Evolutionary conservation across 108 stramenopile species (phyloP), one percentile per base, ranked within the genome.

Genomic region (Fragilaria crotonensis): DNA sequence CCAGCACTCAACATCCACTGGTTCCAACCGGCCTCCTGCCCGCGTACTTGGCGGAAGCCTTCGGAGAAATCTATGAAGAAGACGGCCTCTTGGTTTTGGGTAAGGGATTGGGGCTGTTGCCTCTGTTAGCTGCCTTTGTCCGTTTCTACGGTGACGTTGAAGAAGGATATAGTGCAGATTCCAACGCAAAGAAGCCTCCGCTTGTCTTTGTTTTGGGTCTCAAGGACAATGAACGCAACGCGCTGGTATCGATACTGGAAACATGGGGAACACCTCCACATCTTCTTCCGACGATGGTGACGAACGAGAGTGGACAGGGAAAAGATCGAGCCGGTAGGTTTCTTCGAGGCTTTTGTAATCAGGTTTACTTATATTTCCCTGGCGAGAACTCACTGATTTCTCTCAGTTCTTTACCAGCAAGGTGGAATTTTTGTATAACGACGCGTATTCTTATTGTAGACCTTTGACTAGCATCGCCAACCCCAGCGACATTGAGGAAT

Each of bases 371-470:
- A 9, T 17, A 44, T 22, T 14, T 52, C 18, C 14, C 51, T 18
- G 17, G 14, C 9, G 14, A 14, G 14, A 26, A 9, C 25, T 14
- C 51, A 26, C 18, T 52, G 14, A 17, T 9, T 11, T 50, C 20
- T 7, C 7, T 50, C 19, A 23, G 62, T 48, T 14, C 7, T 68
- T 30, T 80, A 80, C 47, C 27, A 55, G 28, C 62, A 52, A 41
- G 79, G 79, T 31, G 79, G 80, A 5, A 62, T 77, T 2, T 77
- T 81, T 61, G 45, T 26, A 86, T 98, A 7, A 97, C 98, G 3
- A 88, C 84, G 41, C 87, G 98, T 1, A 97, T 99, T 44, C 71
- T 97, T 26, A 95, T 99, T 70, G 94, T 97, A 5, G 98, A 99
- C 60, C 72, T 99, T 70, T 99, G 25, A 90, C 73, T 52, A 72